phyloP scores from a whole-genome alignment of 495 filamentous ascomycete species.

The Tuber magnatum region DNA sequence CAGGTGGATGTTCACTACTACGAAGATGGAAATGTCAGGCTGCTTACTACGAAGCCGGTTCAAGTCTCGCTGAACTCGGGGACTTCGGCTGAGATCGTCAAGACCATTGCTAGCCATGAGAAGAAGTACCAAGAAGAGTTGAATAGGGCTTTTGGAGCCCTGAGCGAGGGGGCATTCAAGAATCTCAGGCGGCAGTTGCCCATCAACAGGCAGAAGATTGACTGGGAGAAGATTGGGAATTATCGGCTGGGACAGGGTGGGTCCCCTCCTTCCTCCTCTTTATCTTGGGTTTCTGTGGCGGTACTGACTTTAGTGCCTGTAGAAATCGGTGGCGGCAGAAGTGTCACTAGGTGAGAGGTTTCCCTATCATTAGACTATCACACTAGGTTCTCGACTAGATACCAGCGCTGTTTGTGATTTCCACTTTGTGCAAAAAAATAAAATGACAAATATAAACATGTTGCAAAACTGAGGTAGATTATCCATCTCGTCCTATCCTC shows the following conservation, averaged over 20 bases:
- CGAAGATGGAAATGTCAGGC: conserved; percentile 95
- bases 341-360: conserved; percentile 21
- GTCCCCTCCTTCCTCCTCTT: not conserved
- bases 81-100: conserved; percentile 61
- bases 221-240: conserved; percentile 98
- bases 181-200: conserved; percentile 83
- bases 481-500: not conserved
- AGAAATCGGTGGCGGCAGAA: conserved; percentile 45
- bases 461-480: not conserved
- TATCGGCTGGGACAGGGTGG: conserved; percentile 72
- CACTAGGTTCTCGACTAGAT: not conserved
- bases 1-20: conserved; percentile 97
- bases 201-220: conserved; percentile 95
- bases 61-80: conserved; percentile 52
- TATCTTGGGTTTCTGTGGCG: not conserved
- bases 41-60: conserved; percentile 75
- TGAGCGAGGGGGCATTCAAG: conserved; percentile 95
- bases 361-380: not conserved
- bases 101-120: conserved; percentile 69
- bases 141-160: conserved; percentile 75
- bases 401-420: not conserved
- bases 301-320: conserved; percentile 13
- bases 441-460: not conserved
- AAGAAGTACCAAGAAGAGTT: conserved; percentile 94
- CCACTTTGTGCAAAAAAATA: not conserved